These are phyloP conservation scores for Moniliophthora roreri DNA, from an alignment of 1,284 basidiomycete species.

Conservation along the genomic window DNA sequence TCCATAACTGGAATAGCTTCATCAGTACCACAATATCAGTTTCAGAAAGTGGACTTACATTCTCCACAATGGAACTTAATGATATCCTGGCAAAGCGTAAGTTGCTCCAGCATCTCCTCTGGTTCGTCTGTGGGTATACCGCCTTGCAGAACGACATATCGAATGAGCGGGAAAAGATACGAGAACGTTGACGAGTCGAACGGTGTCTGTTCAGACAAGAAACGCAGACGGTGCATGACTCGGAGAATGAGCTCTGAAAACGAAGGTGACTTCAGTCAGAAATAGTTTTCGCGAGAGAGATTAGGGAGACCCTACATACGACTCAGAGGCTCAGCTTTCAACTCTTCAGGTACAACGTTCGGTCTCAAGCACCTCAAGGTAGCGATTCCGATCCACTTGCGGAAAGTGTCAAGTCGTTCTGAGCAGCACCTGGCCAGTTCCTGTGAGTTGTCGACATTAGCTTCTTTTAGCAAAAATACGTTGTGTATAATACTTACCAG, in stretches of 20 bases:
- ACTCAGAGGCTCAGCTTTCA: conserved; percentile 69
- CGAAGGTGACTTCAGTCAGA: conserved; percentile 6
- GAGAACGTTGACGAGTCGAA: conserved; percentile 88
- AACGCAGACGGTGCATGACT: conserved; percentile 85
- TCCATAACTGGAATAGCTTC: conserved; percentile 53
- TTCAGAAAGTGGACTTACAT: conserved; percentile 52
- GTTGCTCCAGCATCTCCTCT: conserved; percentile 86
- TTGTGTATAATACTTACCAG: conserved; percentile 47
- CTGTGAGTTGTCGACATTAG: conserved; percentile 32
- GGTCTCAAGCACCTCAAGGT: conserved; percentile 73
- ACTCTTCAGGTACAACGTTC: conserved; percentile 69
- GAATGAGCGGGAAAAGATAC: conserved; percentile 80
- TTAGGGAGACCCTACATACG: conserved; percentile 40
- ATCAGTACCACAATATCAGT: neutral
- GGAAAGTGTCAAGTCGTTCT: conserved; percentile 66
- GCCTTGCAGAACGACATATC: conserved; percentile 66
- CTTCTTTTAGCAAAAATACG: conserved; percentile 4
- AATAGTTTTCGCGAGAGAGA: neutral
- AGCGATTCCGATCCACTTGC: conserved; percentile 77
- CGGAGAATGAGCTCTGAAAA: conserved; percentile 74
- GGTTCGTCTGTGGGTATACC: conserved; percentile 72
- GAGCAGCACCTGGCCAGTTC: conserved; percentile 66
- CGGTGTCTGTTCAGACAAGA: conserved; percentile 78
- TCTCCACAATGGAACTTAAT: conserved; percentile 85
- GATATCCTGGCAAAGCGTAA: conserved; percentile 82